Percentiles rank a stretch among this genome's conserved stretches.
These are phyloP conservation scores for Coniochaeta ligniaria DNA, from an alignment of 2,329 filamentous ascomycete species.

Conservation along the genomic window DNA sequence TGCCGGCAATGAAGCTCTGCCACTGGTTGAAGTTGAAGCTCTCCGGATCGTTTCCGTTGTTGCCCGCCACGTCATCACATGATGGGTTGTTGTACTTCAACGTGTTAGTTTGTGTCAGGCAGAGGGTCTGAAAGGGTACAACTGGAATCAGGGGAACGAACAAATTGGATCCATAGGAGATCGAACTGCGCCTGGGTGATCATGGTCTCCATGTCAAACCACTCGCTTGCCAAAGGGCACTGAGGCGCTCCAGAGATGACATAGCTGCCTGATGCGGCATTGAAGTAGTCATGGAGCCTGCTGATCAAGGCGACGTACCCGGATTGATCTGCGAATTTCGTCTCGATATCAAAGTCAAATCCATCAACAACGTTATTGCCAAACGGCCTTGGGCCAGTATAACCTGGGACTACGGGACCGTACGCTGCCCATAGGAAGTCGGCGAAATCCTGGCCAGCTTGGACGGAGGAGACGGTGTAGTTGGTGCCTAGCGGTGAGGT, in stretches of 20 bases:
- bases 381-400: constrained; percentile 31
- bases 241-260: constrained; percentile 41
- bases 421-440: constrained; percentile 29
- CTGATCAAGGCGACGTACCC: constrained; percentile 21
- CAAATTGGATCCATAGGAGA: constrained; percentile 36
- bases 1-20: constrained; percentile 21
- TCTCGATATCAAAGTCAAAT: constrained; percentile 44
- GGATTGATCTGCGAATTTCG: constrained; percentile 15
- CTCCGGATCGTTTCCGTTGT: constrained; percentile 9
- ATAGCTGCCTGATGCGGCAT: constrained; percentile 19
- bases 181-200: constrained; percentile 30
- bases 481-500: constrained; percentile 11
- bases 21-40: constrained; percentile 29
- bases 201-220: constrained; percentile 35
- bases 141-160: too few species aligned
- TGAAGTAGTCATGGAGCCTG: constrained; percentile 12
- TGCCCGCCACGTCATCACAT: constrained; percentile 24
- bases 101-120: too few species aligned
- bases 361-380: constrained; percentile 36
- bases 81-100: constrained; percentile 39
- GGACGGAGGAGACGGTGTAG: constrained; percentile 24
- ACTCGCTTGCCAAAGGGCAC: constrained; percentile 28
- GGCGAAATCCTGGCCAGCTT: constrained; percentile 25
- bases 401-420: constrained; percentile 22
- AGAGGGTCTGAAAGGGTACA: too few species aligned